Base-by-base conservation (phyloP, 2,329 filamentous ascomycete genomes). In the Blastomyces gilchristii region DNA sequence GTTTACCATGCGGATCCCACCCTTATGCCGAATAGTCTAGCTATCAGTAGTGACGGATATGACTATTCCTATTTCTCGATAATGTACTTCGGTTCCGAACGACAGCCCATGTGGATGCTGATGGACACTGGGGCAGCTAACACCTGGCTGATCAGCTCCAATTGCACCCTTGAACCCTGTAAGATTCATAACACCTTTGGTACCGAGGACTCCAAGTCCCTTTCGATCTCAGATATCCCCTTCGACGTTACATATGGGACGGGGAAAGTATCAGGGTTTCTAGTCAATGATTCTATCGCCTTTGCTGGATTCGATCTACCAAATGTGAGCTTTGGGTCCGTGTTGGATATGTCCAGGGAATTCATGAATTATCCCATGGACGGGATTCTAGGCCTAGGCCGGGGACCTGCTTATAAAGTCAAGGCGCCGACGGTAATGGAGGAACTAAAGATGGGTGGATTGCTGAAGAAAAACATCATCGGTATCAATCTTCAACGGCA, bases 291-390 rank as follows among this genome's bases (percentile, higher is more conserved):
- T 70, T 85, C 79, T 0, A 71, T 94, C 28, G 78, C 80, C 14
- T 76, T 93, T 67, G 87, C 85, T 3, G 84, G 83, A 8, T 79
- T 91, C 63, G 82, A 78, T 45, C 69, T 89, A 16, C 73, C 81
- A 4, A 22, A 11, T 16, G 34, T 65, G 68, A 79, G 83, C 2
- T 89, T 96, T 69, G 91, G 91, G 4, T 76, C 92, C 64, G 90
- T 88, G 28, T 83, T 82, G 43, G 82, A 82, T 31, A 89, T 89
- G 1, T 91, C 89, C 0, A 76, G 84, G 60, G 86, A 94, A 66
- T 96, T 96, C 73, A 76, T 79, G 37, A 82, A 83, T 61, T 96
- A 93, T 69, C 88, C 90, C 1, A 91, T 96, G 74, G 91, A 96
- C 72, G 91, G 91, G 31, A 95, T 96, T 58, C 78, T 96, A 2